A percentile compares a stretch with the other conserved stretches of the same genome.
phyloP scores from a whole-genome alignment of 768 basidiomycete genomes.

The Royoungia palumana region DNA sequence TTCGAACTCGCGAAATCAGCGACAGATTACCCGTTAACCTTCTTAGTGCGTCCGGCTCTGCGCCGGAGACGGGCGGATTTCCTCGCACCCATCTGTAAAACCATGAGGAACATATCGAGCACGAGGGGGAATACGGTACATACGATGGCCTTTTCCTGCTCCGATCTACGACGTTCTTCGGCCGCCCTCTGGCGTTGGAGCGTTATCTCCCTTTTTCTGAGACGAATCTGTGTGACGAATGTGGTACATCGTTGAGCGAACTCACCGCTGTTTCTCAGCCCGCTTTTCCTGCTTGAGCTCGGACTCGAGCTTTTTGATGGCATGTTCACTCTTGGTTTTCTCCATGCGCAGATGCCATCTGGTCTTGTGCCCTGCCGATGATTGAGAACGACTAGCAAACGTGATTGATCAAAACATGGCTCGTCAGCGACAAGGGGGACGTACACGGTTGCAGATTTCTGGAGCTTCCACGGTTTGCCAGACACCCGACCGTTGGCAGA shows the following conservation, averaged over 20 bases:
- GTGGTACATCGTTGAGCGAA: neutral
- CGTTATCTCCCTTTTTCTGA: constrained; percentile 64
- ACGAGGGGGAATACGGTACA: neutral
- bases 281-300: constrained; percentile 78
- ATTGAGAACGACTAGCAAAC: constrained; percentile 58
- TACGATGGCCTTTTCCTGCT: constrained; percentile 35
- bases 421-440: constrained; percentile 12
- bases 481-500: constrained; percentile 66
- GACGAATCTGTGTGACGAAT: constrained; percentile 2
- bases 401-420: constrained; percentile 2
- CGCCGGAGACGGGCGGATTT: constrained; percentile 72
- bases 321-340: constrained; percentile 58
- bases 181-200: constrained; percentile 67
- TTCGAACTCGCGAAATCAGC: too few species aligned
- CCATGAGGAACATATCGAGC: neutral
- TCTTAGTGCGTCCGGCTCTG: constrained; percentile 74
- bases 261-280: constrained; percentile 60
- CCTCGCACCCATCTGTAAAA: constrained; percentile 69
- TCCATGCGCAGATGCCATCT: constrained; percentile 72
- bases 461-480: constrained; percentile 64
- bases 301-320: constrained; percentile 68
- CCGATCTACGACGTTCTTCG: constrained; percentile 65
- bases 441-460: constrained; percentile 51
- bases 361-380: constrained; percentile 61
- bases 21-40: constrained; percentile 62